Base-by-base conservation (phyloP, 129 eudicot genomes). In the Flaveria bidentis region DNA sequence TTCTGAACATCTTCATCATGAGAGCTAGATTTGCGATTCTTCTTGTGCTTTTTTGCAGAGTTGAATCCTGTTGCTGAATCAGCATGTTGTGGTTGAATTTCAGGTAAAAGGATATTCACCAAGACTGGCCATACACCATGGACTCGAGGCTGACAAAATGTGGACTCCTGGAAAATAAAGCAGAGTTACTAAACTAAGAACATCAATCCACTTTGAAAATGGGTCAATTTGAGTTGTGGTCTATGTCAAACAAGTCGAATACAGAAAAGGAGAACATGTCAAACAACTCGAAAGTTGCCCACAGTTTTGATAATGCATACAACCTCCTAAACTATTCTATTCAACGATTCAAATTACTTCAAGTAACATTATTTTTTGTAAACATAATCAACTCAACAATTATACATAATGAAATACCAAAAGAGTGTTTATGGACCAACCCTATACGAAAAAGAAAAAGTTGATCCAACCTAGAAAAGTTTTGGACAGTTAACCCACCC, bases 141-240 rank as follows among this genome's bases (percentile, higher is more conserved):
- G 51, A 94, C 91, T 66, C 97, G 94, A 60, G 99, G 97, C 81
- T 86, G 96, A 84, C 96, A 95, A 81, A 91, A 95, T 55, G 99
- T 89, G 11, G 99, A 95, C 76, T 91, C 96, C 97, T 95, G 91
- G 75, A 86, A 73, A 47, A 45, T 26, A 41, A 47, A 75, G 1
- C 50, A 42, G 47, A 62, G 42, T 76, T 46, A 75, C 42, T 53
- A 78, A 41, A 73, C 9, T 47, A 73, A 61, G 18, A 56, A 56
- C 8, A 56, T 18, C 26, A 56, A 17, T 12, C 25, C 8, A 25
- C 63, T 60, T 58, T 8, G 5, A 20, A 60, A 60, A 10, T 12
- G 39, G 66, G n/a, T 60, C 66, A 12, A 25, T 60, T 60, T 23
- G 41, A 60, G 7, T 60, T 60, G 41, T 25, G 8, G 11, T 60